Conservation (phyloP, 345 rosid species). For the Sapria himalayana region DNA sequence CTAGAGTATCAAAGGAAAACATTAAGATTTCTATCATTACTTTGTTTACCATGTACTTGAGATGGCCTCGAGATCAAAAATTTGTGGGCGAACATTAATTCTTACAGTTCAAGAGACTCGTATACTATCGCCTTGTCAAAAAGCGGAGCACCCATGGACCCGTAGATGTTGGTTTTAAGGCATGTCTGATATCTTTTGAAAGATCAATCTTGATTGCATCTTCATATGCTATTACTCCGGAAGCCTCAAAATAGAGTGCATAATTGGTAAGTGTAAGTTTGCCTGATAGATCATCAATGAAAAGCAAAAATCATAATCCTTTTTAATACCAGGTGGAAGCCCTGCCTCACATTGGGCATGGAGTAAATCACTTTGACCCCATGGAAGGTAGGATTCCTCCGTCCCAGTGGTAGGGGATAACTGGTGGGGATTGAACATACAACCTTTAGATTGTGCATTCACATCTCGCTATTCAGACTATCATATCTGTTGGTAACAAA, state of each 20-base stretch:
- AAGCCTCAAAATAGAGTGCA: conserved; percentile 85
- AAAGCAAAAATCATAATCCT: no score
- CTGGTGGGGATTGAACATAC: no score
- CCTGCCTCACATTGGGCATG: no score
- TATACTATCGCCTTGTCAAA: conserved; percentile 71
- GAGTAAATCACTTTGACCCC: no score
- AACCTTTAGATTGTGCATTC: no score
- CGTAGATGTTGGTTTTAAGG: conserved; percentile 44
- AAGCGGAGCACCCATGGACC: conserved; percentile 97
- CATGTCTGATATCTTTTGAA: conserved; percentile 23
- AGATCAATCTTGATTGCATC: conserved; percentile 78
- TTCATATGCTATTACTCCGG: conserved; percentile 43
- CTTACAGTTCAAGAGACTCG: conserved; percentile 68
- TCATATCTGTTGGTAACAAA: no score
- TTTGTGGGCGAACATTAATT: not conserved
- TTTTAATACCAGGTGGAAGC: no score
- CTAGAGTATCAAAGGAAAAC: conserved; percentile 14
- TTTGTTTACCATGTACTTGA: not conserved
- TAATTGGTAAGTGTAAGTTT: conserved; percentile 78
- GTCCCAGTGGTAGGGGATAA: no score
- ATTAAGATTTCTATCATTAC: no score
- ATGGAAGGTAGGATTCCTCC: no score
- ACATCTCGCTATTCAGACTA: no score
- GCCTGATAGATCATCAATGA: conserved; percentile 25
- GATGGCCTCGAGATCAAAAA: not conserved